Base-by-base conservation (phyloP, 371 early-diverging fungal species). In the Mortierella polycephala region DNA sequence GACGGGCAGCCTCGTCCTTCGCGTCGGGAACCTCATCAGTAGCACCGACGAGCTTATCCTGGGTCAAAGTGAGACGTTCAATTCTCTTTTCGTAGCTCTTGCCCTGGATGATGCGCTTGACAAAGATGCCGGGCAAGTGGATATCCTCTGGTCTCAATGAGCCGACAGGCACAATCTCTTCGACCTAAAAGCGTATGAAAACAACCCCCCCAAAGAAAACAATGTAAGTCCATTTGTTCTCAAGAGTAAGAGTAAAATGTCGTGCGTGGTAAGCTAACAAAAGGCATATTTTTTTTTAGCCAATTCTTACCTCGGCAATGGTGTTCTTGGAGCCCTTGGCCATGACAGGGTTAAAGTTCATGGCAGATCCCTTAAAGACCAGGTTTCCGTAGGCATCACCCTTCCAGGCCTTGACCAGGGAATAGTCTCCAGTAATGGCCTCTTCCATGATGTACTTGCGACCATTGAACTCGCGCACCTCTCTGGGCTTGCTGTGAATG, bases 371-470 rank as follows among this genome's bases (percentile, higher is more conserved):
- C 66, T 69, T 84, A 74, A 92, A 92, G 20, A 91, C 82, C 46
- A 91, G 67, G 82, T 92, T 92, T 39, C 92, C 92, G 20, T 85
- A 82, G 57, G 83, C 85, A 69, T 91, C 93, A 8, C 85, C 93
- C 84, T 91, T 91, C 91, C 91, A 91, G 14, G 90, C 93, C 83
- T 92, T 92, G 71, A 92, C 83, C 37, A 92, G 76, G 2, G 89
- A 85, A 73, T 80, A 88, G 72, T 92, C 92, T 8, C 93, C 93
- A 2, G 76, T 79, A 50, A 92, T 91, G 42, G 90, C 85, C 71
- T 91, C 86, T 71, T 92, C 93, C 86, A 92, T 84, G 23, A 92
- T 81, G 75, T 90, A 91, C 55, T 85, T 82, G 47, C 83, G 81
- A 7, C 87, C 88, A 54, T 87, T 83, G 69, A 89, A 90, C 64